Evolutionary conservation across 495 filamentous ascomycete genomes (phyloP), one percentile per base, ranked within the genome.

Genomic region (Friedmanniomyces simplex): DNA sequence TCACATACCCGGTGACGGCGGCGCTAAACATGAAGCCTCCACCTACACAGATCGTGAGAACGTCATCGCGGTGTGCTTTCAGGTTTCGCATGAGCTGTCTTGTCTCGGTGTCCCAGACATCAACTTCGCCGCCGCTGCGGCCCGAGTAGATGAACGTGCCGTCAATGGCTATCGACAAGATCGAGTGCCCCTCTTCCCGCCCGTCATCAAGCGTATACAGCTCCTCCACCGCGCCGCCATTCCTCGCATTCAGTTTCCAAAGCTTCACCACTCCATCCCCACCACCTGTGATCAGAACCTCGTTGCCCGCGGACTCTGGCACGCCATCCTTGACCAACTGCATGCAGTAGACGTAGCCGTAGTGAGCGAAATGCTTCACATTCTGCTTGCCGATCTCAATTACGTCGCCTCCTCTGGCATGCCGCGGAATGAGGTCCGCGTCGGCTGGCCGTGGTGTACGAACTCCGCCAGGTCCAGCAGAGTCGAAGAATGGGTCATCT

Each of bases 101-200:
- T 1, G 93, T 96, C 67, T 98, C 93, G 14, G 97, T 75, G 64
- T 98, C 95, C 93, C 93, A 98, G 16, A 97, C 83, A 67, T 96
- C 91, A 52, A 98, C 78, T 42, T 94, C 82, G n/a, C 93, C 93
- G n/a, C 84, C 81, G 0, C 88, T 78, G 52, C 90, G 81, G 56
- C 93, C 93, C 61, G 85, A 87, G 66, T 96, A 97, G 12, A 98
- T 78, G 58, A 98, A 85, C 0, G 88, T 86, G 0, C 88, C 89
- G 59, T 96, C 90, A 0, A 90, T 74, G 2, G 86, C 84, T 49
- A 98, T 77, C 1, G 87, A 88, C 56, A 95, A 76, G 2, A 98
- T 85, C 1, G 88, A 83, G 55, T 82, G 82, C 63, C 94, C 87
- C 54, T 70, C 71, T 37, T 72, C 71, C 22, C 69, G 61, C 39